A percentile compares a stretch with the other conserved stretches of the same genome.
Evolutionary conservation across 305 asterid genomes (phyloP).

Genomic region (Fraxinus nigra): DNA sequence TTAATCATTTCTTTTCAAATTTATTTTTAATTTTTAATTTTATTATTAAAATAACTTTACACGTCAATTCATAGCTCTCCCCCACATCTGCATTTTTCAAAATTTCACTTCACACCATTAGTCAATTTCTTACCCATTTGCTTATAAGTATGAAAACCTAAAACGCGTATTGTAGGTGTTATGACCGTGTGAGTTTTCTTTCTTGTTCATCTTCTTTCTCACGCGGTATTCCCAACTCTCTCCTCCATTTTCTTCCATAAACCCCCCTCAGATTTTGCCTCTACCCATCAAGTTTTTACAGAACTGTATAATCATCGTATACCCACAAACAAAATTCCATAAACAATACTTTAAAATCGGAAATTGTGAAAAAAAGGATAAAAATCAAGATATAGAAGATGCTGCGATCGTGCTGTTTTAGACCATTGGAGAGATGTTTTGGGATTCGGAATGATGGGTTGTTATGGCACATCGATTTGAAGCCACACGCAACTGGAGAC

Average conservation of each 20-base stretch:
- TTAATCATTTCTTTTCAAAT: too few relatives aligned
- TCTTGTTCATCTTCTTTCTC: neutral
- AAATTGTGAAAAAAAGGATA: neutral
- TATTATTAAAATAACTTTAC: neutral
- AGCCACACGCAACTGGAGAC: conserved; percentile 81
- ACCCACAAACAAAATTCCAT: neutral
- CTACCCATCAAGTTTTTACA: neutral
- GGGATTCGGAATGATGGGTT: conserved; percentile 67
- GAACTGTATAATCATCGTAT: neutral
- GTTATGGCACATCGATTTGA: conserved; percentile 81
- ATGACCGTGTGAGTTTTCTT: neutral
- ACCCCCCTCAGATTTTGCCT: neutral
- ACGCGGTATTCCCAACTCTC: neutral
- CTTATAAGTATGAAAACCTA: neutral
- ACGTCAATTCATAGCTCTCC: too few relatives aligned
- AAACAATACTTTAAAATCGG: neutral
- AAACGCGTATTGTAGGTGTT: neutral
- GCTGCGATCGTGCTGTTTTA: conserved; percentile 58
- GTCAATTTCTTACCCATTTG: neutral
- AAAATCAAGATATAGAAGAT: conserved; percentile 26
- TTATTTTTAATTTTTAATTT: neutral
- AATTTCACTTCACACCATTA: neutral
- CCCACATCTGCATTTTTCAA: neutral
- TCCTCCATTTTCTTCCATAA: neutral
- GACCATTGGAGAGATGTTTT: conserved; percentile 51